phyloP scores from a whole-genome alignment of 169 alveolate genomes.

The Cryptosporidium bovis region DNA sequence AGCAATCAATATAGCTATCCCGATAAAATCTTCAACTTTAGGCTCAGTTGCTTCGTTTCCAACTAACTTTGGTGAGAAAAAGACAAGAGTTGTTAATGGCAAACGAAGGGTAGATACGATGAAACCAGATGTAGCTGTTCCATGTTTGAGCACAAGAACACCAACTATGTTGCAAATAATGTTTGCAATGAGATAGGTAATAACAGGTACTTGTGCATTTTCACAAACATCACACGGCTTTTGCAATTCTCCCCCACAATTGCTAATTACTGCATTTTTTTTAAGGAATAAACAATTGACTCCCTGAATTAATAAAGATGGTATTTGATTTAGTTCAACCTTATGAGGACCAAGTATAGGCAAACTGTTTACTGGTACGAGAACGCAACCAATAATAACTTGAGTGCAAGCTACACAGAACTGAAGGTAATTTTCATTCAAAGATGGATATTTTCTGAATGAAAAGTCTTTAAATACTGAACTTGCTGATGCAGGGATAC shows the following conservation, averaged over 20 bases:
- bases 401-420: conserved; percentile 77
- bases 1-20: conserved; percentile 26
- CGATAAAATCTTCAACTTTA: conserved; percentile 60
- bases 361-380: conserved; percentile 74
- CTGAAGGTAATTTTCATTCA: conserved; percentile 75
- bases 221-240: conserved; percentile 75
- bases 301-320: conserved; percentile 32
- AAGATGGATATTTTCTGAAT: conserved; percentile 66
- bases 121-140: conserved; percentile 72
- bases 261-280: background rate
- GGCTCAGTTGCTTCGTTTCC: conserved; percentile 75
- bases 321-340: conserved; percentile 41
- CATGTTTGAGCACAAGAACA: conserved; percentile 70
- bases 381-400: conserved; percentile 75
- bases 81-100: conserved; percentile 74
- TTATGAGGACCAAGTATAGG: conserved; percentile 75
- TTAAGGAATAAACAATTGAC: conserved; percentile 59
- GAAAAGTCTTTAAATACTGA: conserved; percentile 77
- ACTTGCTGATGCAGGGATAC: conserved; percentile 73
- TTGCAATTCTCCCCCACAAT: conserved; percentile 60
- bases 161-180: conserved; percentile 69
- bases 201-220: conserved; percentile 57
- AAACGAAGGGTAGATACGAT: conserved; percentile 74
- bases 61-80: conserved; percentile 66
- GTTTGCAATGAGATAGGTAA: conserved; percentile 62